Conservation (phyloP, 148 eudicot species). For the Tetragonia tetragonoides region DNA sequence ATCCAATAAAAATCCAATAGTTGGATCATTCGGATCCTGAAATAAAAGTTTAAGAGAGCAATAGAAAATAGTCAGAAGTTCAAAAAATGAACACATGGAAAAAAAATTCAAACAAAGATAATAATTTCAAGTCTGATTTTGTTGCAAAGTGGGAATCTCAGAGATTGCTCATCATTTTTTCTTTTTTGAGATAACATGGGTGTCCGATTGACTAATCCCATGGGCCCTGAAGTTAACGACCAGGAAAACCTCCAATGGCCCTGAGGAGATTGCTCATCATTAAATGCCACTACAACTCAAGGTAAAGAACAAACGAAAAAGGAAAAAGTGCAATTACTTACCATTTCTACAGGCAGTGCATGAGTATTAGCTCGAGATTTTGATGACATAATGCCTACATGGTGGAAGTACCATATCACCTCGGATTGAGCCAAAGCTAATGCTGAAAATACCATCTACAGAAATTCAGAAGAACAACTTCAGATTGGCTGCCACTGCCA, state of each 20-base stretch:
- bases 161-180: background rate
- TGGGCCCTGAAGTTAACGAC: too few species aligned
- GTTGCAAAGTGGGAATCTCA: slow-evolving; percentile 6
- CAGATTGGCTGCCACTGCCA: background rate
- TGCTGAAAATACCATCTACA: slow-evolving; percentile 99
- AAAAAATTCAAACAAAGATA: slow-evolving; percentile 4
- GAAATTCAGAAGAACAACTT: slow-evolving; percentile 20
- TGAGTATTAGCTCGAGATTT: slow-evolving; percentile 71
- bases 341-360: slow-evolving; percentile 70
- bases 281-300: background rate
- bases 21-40: slow-evolving; percentile 99
- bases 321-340: slow-evolving; percentile 31
- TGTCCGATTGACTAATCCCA: too few species aligned
- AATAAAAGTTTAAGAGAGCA: slow-evolving; percentile 17
- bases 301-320: slow-evolving; percentile 6
- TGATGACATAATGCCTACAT: slow-evolving; percentile 83
- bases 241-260: too few species aligned
- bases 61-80: background rate
- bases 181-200: too few species aligned
- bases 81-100: background rate
- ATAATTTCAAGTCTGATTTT: background rate
- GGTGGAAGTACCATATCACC: slow-evolving; percentile 97
- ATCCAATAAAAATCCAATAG: slow-evolving; percentile 86
- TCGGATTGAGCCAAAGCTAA: slow-evolving; percentile 96
- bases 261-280: background rate